Percentiles rank a stretch among this genome's conserved stretches.
phyloP scores from a whole-genome alignment of 257 asterid species.

The Solanum stenotomum region DNA sequence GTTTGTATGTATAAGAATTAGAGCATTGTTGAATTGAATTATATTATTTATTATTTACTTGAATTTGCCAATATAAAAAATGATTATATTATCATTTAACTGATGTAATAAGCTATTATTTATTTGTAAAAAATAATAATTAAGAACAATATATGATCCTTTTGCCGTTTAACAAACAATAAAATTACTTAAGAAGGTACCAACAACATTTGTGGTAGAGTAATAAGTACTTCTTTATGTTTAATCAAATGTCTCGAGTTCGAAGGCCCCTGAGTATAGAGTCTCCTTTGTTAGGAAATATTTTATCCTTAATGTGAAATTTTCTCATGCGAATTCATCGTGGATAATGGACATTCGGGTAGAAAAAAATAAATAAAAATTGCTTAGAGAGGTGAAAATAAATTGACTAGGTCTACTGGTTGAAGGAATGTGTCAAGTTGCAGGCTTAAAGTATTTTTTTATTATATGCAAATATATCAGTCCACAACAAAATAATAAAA shows the following conservation, averaged over 20 bases:
- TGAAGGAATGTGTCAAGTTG: background rate
- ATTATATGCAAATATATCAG: background rate
- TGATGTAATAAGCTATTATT: background rate
- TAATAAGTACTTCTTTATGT: no score
- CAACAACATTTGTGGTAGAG: no score
- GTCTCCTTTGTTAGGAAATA: rapidly evolving
- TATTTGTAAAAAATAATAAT: background rate
- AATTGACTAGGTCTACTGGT: background rate
- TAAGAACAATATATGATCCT: background rate
- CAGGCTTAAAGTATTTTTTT: background rate
- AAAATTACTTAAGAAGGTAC: background rate
- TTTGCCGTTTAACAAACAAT: background rate
- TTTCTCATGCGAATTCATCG: no score
- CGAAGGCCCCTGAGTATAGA: background rate
- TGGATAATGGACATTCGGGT: background rate
- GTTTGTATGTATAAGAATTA: background rate
- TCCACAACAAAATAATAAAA: background rate
- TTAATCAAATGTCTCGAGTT: no score
- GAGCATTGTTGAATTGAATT: background rate
- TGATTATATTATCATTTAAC: background rate
- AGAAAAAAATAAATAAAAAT: background rate
- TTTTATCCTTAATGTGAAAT: no score
- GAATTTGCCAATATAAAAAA: background rate
- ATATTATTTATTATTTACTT: background rate
- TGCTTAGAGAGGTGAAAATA: background rate